Evolutionary conservation across 139 green algal genomes (phyloP).

Genomic region (Mesotaenium endlicherianum): DNA sequence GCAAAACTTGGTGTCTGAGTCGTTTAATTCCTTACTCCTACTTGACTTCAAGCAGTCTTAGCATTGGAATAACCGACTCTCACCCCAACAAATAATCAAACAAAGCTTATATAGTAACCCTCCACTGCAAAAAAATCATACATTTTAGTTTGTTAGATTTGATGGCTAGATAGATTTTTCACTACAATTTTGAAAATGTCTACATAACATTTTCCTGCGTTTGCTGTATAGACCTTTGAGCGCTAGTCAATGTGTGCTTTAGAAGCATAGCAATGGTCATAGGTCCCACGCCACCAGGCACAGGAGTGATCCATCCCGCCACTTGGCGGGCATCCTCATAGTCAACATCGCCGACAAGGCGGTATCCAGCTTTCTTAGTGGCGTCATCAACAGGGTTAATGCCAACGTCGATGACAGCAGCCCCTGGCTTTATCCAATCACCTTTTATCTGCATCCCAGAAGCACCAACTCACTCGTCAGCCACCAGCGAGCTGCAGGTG

Average conservation of each 20-base stretch:
- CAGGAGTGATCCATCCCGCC: constrained; percentile 74
- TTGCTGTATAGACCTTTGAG: constrained; percentile 13
- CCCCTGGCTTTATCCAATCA: constrained; percentile 90
- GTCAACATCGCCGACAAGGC: constrained; percentile 85
- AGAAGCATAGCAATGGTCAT: constrained; percentile 92
- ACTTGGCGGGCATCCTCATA: constrained; percentile 66
- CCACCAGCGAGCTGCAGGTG: too few species aligned
- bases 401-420: constrained; percentile 90
- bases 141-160: too few species aligned
- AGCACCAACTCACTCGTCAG: too few species aligned
- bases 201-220: neutral
- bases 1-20: too few species aligned
- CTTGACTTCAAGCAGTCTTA: too few species aligned
- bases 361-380: constrained; percentile 60
- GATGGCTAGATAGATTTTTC: too few species aligned
- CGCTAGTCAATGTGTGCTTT: constrained; percentile 64
- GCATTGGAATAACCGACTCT: too few species aligned
- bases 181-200: neutral
- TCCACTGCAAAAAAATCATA: too few species aligned
- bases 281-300: constrained; percentile 85
- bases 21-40: too few species aligned
- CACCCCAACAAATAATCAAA: too few species aligned
- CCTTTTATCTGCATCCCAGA: constrained; percentile 43
- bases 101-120: too few species aligned
- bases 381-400: constrained; percentile 81